Base-by-base conservation (phyloP, 306 rosid genomes). In the Leucaena leucocephala region DNA sequence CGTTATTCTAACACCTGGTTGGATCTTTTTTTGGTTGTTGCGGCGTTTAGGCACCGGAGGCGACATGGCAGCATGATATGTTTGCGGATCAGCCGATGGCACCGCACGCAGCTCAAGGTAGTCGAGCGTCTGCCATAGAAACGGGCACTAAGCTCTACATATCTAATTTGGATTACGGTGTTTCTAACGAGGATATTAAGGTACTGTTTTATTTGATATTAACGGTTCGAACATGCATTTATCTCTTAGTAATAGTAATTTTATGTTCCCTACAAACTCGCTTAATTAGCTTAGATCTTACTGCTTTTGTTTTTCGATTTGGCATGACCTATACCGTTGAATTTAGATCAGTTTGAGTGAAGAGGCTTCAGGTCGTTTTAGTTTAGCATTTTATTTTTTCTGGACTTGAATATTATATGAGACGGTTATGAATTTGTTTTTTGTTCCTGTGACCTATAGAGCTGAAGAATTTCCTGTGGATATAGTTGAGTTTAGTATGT, bases 21-120 rank as follows among this genome's bases (percentile, higher is more conserved):
- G 33, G 33, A n/a, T 55, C 14, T 55, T 49, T 36, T 39, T 8
- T 72, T 2, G 3, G 19, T 45, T 73, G 22, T 49, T 49, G 55
- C 19, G 79, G 70, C 78, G 63, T 83, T 76, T 76, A 96, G 99
- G 98, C 96, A 73, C 96, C 98, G 69, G 97, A 93, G 87, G 8
- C 92, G 27, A n/a, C 92, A 27, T 96, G 99, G 99, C 91, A 92
- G 84, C 99, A 96, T 79, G 93, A 96, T 84, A 34, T 96, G 91
- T 90, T 42, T 71, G 76, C 81, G 55, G 98, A 90, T 86, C 95
- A 84, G 75, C 70, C 82, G 36, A 48, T 46, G 75, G 80, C 85
- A 39, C 85, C 77, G 11, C 84, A 2, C 73, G 42, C 86, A 4
- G 81, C 82, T 21, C 96, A 81, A 57, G 86, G 79, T 39, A 91